Evolutionary conservation across 192 early-diverging fungal genomes (phyloP).

Genomic region (Umbelopsis sp.): DNA sequence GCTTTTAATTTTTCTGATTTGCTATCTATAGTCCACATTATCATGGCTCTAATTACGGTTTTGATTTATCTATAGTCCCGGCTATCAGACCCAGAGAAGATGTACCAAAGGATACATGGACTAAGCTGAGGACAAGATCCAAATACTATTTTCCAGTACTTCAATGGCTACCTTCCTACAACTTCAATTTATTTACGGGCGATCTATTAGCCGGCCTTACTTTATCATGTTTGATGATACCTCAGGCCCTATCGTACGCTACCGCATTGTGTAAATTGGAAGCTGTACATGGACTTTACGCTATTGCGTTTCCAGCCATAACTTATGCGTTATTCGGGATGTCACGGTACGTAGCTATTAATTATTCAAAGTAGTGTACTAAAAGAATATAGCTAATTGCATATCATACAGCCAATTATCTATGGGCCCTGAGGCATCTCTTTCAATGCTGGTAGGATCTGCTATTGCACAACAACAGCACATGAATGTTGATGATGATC

Average conservation of each 20-base stretch:
- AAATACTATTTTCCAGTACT: conserved; percentile 94
- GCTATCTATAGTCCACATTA: background rate
- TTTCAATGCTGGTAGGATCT: conserved; percentile 82
- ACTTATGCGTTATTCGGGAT: conserved; percentile 93
- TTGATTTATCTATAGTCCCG: background rate
- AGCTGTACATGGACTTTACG: conserved; percentile 91
- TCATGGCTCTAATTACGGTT: background rate
- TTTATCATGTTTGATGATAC: conserved; percentile 73
- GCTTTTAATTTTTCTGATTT: conserved; percentile 3
- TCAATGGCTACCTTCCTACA: conserved; percentile 90
- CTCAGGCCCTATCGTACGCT: conserved; percentile 86
- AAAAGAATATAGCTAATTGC: background rate
- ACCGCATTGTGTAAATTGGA: conserved; percentile 82
- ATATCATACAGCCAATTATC: conserved; percentile 74
- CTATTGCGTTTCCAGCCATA: conserved; percentile 80
- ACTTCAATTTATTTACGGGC: conserved; percentile 56
- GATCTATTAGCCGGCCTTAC: conserved; percentile 91
- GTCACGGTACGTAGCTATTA: conserved; percentile 60
- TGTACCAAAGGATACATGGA: conserved; percentile 37
- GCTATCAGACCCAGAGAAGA: conserved; percentile 6
- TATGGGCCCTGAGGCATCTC: conserved; percentile 92
- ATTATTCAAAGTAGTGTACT: background rate
- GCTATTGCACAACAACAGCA: conserved; percentile 64
- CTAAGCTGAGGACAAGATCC: conserved; percentile 61
- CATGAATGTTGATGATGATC: conserved; percentile 40